phyloP scores from a whole-genome alignment of 2,329 filamentous ascomycete genomes.

The Colletotrichum chrysophilum region DNA sequence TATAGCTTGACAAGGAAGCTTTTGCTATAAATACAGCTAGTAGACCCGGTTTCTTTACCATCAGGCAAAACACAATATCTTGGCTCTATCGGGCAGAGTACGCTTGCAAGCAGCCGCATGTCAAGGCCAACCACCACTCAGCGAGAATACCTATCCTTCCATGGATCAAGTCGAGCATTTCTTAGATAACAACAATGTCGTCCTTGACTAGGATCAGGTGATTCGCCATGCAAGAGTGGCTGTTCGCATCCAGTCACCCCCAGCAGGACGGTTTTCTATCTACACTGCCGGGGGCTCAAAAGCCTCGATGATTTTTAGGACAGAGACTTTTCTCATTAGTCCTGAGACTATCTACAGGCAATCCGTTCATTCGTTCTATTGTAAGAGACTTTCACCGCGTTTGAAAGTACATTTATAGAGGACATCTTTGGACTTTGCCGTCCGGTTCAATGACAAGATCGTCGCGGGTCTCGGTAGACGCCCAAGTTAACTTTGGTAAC shows the following conservation, averaged over 20 bases:
- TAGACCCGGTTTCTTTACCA: fast-evolving
- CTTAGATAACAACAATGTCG: fast-evolving
- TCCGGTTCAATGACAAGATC: neutral
- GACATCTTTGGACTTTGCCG: fast-evolving
- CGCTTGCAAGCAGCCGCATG: neutral
- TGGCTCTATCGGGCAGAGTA: too few relatives aligned
- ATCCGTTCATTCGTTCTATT: too few relatives aligned
- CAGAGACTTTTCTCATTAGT: neutral
- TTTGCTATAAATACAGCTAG: neutral
- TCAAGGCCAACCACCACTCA: neutral
- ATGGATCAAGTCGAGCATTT: neutral
- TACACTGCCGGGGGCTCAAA: neutral
- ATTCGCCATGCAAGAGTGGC: neutral
- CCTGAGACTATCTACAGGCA: too few relatives aligned
- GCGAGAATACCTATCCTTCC: fast-evolving
- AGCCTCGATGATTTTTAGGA: fast-evolving
- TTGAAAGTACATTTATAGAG: neutral
- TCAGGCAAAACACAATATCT: neutral
- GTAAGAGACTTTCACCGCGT: neutral
- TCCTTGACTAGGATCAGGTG: neutral
- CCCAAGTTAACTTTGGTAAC: too few relatives aligned
- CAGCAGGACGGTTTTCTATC: neutral
- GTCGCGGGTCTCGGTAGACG: too few relatives aligned
- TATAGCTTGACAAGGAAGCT: neutral
- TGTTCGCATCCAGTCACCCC: neutral